Percentiles rank a stretch among this genome's conserved stretches.
Evolutionary conservation across 768 basidiomycete genomes (phyloP).

Genomic region (Galerina sulciceps): DNA sequence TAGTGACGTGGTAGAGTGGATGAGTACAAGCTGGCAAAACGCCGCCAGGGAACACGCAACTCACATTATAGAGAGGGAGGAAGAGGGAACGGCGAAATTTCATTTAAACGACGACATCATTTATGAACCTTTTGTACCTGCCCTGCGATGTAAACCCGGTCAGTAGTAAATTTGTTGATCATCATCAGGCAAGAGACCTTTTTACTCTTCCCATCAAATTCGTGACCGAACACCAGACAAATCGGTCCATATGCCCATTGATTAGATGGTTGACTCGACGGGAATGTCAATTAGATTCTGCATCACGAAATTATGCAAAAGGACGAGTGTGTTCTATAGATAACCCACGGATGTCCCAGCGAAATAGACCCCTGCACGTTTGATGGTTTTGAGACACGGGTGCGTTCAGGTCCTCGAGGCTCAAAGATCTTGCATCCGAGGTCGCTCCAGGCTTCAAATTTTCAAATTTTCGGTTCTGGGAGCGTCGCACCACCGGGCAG

Average conservation of each 20-base stretch:
- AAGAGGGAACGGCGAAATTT: conserved; percentile 7
- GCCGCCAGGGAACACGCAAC: neutral
- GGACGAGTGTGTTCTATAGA: conserved; percentile 22
- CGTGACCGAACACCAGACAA: conserved; percentile 20
- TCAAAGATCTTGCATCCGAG: conserved; percentile 7
- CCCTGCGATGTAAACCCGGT: conserved; percentile 24
- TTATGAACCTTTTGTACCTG: conserved; percentile 27
- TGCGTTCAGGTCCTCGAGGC: conserved; percentile 11
- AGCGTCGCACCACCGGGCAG: neutral
- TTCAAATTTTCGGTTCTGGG: no score
- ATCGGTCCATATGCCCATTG: conserved; percentile 28
- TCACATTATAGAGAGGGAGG: conserved; percentile 18
- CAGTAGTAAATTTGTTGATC: conserved; percentile 19
- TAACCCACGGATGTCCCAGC: conserved; percentile 21
- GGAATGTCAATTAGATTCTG: conserved; percentile 20
- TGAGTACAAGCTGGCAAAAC: neutral
- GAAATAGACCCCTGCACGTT: conserved; percentile 20
- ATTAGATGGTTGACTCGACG: conserved; percentile 20
- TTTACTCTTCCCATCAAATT: conserved; percentile 28
- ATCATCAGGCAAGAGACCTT: conserved; percentile 24
- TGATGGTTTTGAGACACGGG: conserved; percentile 17
- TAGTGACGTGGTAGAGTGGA: neutral
- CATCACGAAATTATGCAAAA: conserved; percentile 20
- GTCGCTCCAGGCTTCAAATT: neutral
- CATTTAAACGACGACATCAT: conserved; percentile 15